These are phyloP conservation scores for Hapsidospora chrysogenum DNA, from an alignment of 495 filamentous ascomycete genomes.

Conservation along the genomic window DNA sequence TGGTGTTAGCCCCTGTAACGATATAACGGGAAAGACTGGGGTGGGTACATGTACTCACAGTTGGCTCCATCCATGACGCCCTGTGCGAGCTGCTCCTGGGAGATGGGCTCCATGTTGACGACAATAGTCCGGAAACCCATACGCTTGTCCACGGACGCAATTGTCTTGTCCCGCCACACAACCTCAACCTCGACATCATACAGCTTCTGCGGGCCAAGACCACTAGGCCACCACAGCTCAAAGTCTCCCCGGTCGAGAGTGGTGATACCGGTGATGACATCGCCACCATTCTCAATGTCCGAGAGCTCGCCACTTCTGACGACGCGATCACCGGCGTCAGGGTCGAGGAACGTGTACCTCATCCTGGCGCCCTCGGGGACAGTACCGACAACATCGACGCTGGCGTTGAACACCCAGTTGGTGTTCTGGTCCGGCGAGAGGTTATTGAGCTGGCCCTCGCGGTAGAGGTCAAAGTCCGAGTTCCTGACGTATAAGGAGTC, in stretches of 20 bases:
- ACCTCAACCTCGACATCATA: conserved; percentile 40
- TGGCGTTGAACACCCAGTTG: conserved; percentile 55
- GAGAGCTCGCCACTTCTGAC: conserved; percentile 22
- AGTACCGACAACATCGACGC: conserved; percentile 42
- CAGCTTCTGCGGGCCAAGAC: conserved; percentile 40
- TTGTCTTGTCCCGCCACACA: conserved; percentile 14
- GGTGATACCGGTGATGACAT: conserved; percentile 33
- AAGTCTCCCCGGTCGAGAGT: conserved; percentile 27
- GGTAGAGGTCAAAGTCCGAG: conserved; percentile 42
- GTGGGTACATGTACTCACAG: conserved; percentile 19
- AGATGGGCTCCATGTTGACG: conserved; percentile 42
- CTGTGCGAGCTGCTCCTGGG: conserved; percentile 34
- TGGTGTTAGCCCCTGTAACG: neutral
- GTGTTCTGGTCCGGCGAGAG: conserved; percentile 40
- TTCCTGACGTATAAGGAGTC: conserved; percentile 37
- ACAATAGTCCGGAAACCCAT: conserved; percentile 54
- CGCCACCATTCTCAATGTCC: conserved; percentile 25
- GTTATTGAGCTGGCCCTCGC: conserved; percentile 42
- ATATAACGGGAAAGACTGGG: too few relatives aligned
- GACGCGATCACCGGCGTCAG: conserved; percentile 25
- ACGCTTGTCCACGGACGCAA: conserved; percentile 35
- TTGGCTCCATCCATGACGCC: conserved; percentile 38
- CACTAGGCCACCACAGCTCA: conserved; percentile 48
- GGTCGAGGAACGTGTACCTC: conserved; percentile 36
- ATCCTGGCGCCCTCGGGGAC: conserved; percentile 31